phyloP scores from a whole-genome alignment of 2,329 filamentous ascomycete species.

The Monilinia fructigena region DNA sequence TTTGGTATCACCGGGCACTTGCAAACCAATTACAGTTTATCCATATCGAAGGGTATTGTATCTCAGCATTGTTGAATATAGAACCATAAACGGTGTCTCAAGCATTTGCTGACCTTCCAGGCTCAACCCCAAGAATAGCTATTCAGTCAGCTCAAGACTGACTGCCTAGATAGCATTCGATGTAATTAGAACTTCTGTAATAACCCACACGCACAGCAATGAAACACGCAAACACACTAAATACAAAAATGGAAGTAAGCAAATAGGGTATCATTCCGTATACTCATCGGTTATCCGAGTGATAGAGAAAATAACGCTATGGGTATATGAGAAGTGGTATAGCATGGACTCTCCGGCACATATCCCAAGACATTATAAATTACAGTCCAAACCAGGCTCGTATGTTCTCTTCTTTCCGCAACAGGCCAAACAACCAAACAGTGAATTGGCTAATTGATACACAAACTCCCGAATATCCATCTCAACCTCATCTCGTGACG shows the following conservation, averaged over 20 bases:
- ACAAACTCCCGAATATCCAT: neutral
- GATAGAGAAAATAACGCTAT: constrained; percentile 7
- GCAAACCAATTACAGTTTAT: too few relatives aligned
- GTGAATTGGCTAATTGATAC: neutral
- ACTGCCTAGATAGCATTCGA: too few relatives aligned
- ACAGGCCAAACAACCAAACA: neutral
- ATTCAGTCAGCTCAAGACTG: too few relatives aligned
- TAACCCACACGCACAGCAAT: neutral
- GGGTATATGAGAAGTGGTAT: constrained; percentile 20
- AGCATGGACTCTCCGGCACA: constrained; percentile 3
- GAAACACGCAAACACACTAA: neutral
- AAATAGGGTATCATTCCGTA: constrained; percentile 8
- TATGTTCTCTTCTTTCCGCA: neutral
- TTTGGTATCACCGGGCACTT: too few relatives aligned
- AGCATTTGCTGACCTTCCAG: too few relatives aligned
- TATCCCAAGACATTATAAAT: constrained; percentile 12
- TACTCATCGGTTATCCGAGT: neutral
- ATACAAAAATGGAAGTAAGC: neutral
- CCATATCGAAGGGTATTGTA: too few relatives aligned
- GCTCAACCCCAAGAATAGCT: too few relatives aligned
- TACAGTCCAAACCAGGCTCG: neutral
- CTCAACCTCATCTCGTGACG: constrained; percentile 1
- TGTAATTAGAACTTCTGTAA: too few relatives aligned
- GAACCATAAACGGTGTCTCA: too few relatives aligned
- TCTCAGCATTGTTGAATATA: too few relatives aligned